A percentile compares a stretch with the other conserved stretches of the same genome.
These are phyloP conservation scores for Misopates orontium DNA, from an alignment of 257 asterid genomes.

Conservation along the genomic window DNA sequence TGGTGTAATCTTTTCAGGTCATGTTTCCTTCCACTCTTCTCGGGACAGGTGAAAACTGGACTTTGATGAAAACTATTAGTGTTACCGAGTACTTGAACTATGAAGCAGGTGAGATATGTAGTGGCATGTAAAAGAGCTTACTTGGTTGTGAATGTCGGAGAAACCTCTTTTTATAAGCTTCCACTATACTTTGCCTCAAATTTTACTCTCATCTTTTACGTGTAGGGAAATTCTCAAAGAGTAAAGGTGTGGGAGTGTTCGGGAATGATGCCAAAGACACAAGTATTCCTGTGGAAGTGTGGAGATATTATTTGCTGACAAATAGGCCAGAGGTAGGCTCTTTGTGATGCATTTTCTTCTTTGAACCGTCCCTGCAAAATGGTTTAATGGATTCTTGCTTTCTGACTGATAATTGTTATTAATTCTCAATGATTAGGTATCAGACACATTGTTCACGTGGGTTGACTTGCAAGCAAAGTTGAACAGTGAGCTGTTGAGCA, in stretches of 20 bases:
- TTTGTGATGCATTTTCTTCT: conserved; percentile 20
- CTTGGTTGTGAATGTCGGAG: conserved; percentile 18
- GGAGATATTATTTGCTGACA: conserved; percentile 95
- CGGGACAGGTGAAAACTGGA: conserved; percentile 96
- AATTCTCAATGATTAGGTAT: conserved; percentile 49
- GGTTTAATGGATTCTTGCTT: conserved; percentile 11
- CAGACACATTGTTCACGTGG: conserved; percentile 98
- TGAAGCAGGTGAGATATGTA: conserved; percentile 81
- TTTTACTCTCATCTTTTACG: conserved; percentile 10
- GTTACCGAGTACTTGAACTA: conserved; percentile 95
- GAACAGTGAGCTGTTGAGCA: conserved; percentile 76
- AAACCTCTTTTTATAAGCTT: conserved; percentile 2
- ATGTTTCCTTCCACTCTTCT: conserved; percentile 94
- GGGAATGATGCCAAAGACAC: conserved; percentile 95
- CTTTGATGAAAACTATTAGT: conserved; percentile 94
- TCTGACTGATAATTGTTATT: conserved; percentile 11
- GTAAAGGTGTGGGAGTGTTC: conserved; percentile 91
- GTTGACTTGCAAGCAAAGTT: conserved; percentile 87
- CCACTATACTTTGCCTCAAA: conserved; percentile 14
- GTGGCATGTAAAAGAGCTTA: conserved; percentile 30
- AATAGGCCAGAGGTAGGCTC: conserved; percentile 90
- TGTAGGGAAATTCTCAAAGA: conserved; percentile 91
- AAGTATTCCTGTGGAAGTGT: conserved; percentile 88
- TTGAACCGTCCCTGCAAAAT: conserved; percentile 4
- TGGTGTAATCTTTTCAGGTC: conserved; percentile 52